A percentile compares a stretch with the other conserved stretches of the same genome.
Evolutionary conservation across 805 yeast species (phyloP).

Genomic region (Candida andamanensis): DNA sequence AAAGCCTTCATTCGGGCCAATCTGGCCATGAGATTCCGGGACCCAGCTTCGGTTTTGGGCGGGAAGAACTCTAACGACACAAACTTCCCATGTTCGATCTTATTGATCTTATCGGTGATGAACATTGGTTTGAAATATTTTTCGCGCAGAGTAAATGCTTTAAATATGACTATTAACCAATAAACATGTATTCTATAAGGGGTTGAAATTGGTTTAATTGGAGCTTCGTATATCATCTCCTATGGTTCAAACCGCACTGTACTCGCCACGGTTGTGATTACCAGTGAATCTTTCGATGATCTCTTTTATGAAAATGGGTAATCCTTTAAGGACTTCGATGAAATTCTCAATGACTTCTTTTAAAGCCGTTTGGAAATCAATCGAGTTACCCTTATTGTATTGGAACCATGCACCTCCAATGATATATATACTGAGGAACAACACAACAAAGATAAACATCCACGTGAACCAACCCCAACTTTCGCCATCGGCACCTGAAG

Average conservation of each 20-base stretch:
- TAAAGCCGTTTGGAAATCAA: constrained; percentile 68
- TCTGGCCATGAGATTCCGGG: constrained; percentile 78
- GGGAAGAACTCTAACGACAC: constrained; percentile 95
- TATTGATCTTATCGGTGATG: constrained; percentile 45
- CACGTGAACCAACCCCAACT: constrained; percentile 83
- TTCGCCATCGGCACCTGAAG: constrained; percentile 33
- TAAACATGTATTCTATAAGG: too few species aligned
- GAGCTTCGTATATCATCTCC: too few species aligned
- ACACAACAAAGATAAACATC: constrained; percentile 68
- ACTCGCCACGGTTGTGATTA: constrained; percentile 71
- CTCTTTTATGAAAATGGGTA: constrained; percentile 66
- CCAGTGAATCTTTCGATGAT: constrained; percentile 63
- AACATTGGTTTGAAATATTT: constrained; percentile 4
- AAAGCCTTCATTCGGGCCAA: constrained; percentile 82
- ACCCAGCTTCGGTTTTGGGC: constrained; percentile 90
- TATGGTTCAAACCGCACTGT: constrained; percentile 71
- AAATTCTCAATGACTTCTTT: constrained; percentile 69
- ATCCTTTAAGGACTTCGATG: constrained; percentile 49
- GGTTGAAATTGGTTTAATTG: not conserved
- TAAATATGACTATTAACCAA: not conserved
- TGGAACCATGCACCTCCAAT: constrained; percentile 73
- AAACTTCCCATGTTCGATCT: constrained; percentile 47
- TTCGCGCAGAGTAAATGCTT: constrained; percentile 1
- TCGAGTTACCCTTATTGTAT: constrained; percentile 63
- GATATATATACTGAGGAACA: constrained; percentile 66